Percentiles rank a stretch among this genome's conserved stretches.
Evolutionary conservation across 768 basidiomycete species (phyloP).

Genomic region (Kockovaella imperatae): DNA sequence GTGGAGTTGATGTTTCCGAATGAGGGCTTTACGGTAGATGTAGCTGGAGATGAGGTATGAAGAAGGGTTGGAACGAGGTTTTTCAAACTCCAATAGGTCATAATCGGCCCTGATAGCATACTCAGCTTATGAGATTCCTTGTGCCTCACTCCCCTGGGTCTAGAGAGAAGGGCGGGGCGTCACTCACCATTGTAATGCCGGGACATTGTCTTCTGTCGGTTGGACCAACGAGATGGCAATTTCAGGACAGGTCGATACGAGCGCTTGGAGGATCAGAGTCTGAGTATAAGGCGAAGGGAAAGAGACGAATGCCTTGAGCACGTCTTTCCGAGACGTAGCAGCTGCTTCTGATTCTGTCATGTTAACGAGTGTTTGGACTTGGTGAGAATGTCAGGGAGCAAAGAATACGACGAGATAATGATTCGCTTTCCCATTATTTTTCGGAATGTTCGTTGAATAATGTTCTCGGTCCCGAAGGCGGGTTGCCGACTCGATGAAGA

Average conservation of each 20-base stretch:
- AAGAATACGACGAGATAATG: too few relatives aligned
- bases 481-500: too few relatives aligned
- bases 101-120: slow-evolving; percentile 64
- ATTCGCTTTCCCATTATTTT: too few relatives aligned
- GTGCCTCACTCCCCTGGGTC: neutral
- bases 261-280: slow-evolving; percentile 49
- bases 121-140: neutral
- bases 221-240: slow-evolving; percentile 38
- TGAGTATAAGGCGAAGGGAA: slow-evolving; percentile 58
- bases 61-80: slow-evolving; percentile 53
- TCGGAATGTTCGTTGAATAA: too few relatives aligned
- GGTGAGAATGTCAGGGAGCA: too few relatives aligned
- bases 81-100: slow-evolving; percentile 72
- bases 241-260: slow-evolving; percentile 42
- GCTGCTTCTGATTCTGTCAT: too few relatives aligned
- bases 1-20: slow-evolving; percentile 87
- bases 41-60: slow-evolving; percentile 65
- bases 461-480: too few relatives aligned
- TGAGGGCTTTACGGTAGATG: slow-evolving; percentile 82
- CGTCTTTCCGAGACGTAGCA: too few relatives aligned
- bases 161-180: neutral
- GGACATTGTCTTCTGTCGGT: slow-evolving; percentile 28
- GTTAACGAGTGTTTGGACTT: too few relatives aligned
- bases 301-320: slow-evolving; percentile 51
- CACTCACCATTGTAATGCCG: slow-evolving; percentile 36